Evolutionary conservation across 495 filamentous ascomycete species (phyloP).

Genomic region (Thermothielavioides terrestris): DNA sequence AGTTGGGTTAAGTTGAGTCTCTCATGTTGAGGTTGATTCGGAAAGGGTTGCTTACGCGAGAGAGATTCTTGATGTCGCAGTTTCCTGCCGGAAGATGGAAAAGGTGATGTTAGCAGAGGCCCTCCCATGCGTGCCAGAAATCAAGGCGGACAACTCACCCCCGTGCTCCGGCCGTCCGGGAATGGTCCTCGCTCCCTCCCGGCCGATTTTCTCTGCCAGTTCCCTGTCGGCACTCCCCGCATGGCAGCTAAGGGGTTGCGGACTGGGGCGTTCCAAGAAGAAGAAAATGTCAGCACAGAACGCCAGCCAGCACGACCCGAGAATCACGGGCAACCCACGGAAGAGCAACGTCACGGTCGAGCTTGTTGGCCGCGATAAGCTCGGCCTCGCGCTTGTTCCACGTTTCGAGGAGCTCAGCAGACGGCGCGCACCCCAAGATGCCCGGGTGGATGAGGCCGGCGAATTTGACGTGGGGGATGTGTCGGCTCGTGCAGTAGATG

Average conservation of each 20-base stretch:
- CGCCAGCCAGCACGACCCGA: too few species aligned
- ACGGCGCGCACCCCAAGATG: conserved; percentile 86
- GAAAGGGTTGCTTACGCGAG: conserved; percentile 9
- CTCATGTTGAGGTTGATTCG: background rate
- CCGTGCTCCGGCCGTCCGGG: conserved; percentile 65
- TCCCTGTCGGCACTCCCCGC: conserved; percentile 56
- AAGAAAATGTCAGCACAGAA: background rate
- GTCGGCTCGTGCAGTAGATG: conserved; percentile 82
- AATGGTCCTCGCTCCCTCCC: conserved; percentile 84
- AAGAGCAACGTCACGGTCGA: conserved; percentile 68
- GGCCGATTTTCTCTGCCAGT: conserved; percentile 63
- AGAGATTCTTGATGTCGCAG: conserved; percentile 85
- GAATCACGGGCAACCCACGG: conserved; percentile 30
- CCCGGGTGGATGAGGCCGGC: conserved; percentile 91
- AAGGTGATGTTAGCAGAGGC: conserved; percentile 8
- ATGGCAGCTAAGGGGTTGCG: conserved; percentile 60
- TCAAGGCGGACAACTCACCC: conserved; percentile 24
- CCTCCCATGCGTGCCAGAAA: conserved; percentile 11
- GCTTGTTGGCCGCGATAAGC: conserved; percentile 58
- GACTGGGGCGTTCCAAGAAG: conserved; percentile 21
- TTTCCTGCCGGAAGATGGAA: conserved; percentile 54
- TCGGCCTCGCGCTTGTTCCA: conserved; percentile 80
- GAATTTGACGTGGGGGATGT: conserved; percentile 84
- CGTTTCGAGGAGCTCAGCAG: conserved; percentile 50
- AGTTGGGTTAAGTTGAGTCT: conserved; percentile 36